Base-by-base conservation (phyloP, 2,329 filamentous ascomycete genomes). In the Neonectria magnoliae region DNA sequence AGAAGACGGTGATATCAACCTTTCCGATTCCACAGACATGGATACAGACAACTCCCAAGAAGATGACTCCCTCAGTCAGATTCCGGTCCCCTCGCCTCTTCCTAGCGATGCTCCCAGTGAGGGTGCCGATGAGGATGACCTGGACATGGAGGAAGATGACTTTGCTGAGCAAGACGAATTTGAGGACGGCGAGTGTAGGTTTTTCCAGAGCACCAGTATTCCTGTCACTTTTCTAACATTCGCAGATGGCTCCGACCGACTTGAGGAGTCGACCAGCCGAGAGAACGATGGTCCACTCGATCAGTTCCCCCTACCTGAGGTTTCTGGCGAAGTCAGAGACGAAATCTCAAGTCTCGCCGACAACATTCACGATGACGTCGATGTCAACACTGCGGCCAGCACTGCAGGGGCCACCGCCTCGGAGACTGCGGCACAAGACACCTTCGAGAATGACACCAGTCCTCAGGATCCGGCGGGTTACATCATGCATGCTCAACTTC, bases 111-210 rank as follows among this genome's bases (percentile, higher is more conserved):
- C 27, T 18, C 42, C 33, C 20, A 50, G 38, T 42, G 54, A 60
- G 14, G 59, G 60, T 29, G 56, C 27, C 10, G 22, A 47, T 31
- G 59, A 57, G 14, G 53, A 61, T 27, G 44, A 47, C 41, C 25
- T 53, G 33, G 52, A 57, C 4, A 47, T 60, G 27, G 65, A 59
- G 10, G 64, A 68, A 29, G 51, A 65, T 6, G 54, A 42, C 9
- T 70, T 73, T 54, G 65, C 60, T n/a, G 71, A 71, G 42, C 71
- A 61, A n/a, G 71, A 71, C 56, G 70, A 69, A 45, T 71, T 69
- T 25, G 65, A 73, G 25, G 54, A 64, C 10, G 52, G 58, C 27
- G 60, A 71, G n/a, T 59, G 70, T 71, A 63, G 44, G 57, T 47
- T 41, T 45, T 6, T 25, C 9, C 20, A 6, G 33, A 47, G 5